phyloP scores from a whole-genome alignment of 2,329 filamentous ascomycete species.

The Fusarium marasasianum region DNA sequence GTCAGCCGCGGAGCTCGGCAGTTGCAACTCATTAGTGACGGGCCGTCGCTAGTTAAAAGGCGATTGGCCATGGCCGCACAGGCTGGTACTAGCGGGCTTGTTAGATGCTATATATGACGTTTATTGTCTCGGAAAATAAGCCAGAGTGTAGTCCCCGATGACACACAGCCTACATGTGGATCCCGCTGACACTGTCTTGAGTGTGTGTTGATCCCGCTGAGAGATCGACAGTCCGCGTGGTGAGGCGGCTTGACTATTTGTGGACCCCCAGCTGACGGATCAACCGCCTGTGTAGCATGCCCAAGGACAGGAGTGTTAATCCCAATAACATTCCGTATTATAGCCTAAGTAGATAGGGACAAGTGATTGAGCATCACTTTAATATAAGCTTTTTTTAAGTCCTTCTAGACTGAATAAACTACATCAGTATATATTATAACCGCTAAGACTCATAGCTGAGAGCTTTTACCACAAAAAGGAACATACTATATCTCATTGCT shows the following conservation, averaged over 20 bases:
- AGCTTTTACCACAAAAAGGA: rapidly evolving
- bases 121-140: not conserved
- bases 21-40: not conserved
- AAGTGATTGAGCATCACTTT: rapidly evolving
- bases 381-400: not conserved
- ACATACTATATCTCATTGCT: not conserved
- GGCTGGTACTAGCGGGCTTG: not conserved
- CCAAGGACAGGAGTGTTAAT: not conserved
- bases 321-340: not conserved
- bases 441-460: not conserved
- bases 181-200: not conserved
- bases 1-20: not conserved
- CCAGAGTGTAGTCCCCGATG: not conserved
- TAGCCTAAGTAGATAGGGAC: not conserved
- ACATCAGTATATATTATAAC: not conserved
- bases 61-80: not conserved
- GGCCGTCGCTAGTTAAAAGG: not conserved
- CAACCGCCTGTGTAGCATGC: not conserved
- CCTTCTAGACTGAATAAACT: not conserved
- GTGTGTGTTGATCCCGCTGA: not conserved
- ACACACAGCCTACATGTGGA: not conserved
- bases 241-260: not conserved
- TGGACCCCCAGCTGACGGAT: not conserved
- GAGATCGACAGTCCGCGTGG: not conserved
- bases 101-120: not conserved